Percentiles rank a stretch among this genome's conserved stretches.
Evolutionary conservation across 495 filamentous ascomycete species (phyloP).

Genomic region (Apiosordaria backusii): DNA sequence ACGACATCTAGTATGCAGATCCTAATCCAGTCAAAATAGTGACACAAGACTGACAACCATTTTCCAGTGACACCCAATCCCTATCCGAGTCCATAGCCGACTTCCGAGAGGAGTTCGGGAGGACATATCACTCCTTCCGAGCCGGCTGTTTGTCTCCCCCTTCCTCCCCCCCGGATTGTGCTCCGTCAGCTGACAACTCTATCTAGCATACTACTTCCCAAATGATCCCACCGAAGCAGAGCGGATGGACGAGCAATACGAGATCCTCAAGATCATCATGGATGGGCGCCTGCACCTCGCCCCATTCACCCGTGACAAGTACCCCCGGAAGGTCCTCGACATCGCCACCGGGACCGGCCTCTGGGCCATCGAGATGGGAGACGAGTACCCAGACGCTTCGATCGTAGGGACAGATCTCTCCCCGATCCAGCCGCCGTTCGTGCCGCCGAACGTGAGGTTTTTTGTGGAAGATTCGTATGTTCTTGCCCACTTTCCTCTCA

Average conservation of each 20-base stretch:
- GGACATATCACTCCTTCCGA: conserved; percentile 59
- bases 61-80: conserved; percentile 32
- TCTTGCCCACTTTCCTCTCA: not conserved
- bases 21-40: not conserved
- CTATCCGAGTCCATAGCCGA: conserved; percentile 40
- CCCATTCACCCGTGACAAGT: conserved; percentile 42
- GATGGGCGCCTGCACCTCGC: conserved; percentile 54
- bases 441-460: conserved; percentile 45
- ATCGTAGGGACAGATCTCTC: conserved; percentile 42
- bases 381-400: conserved; percentile 40
- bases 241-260: conserved; percentile 57
- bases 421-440: conserved; percentile 44
- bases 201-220: conserved; percentile 54
- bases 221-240: conserved; percentile 56
- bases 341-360: conserved; percentile 62
- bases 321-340: conserved; percentile 59
- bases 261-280: conserved; percentile 54
- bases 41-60: not conserved
- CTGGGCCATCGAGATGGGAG: conserved; percentile 51
- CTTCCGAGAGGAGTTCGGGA: conserved; percentile 57
- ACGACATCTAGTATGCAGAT: conserved; percentile 21
- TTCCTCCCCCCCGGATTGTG: not conserved
- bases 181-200: conserved; percentile 12
- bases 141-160: conserved; percentile 34
- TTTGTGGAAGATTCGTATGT: conserved; percentile 47